These are phyloP conservation scores for Calocera cornea DNA, from an alignment of 768 basidiomycete genomes.

Conservation along the genomic window DNA sequence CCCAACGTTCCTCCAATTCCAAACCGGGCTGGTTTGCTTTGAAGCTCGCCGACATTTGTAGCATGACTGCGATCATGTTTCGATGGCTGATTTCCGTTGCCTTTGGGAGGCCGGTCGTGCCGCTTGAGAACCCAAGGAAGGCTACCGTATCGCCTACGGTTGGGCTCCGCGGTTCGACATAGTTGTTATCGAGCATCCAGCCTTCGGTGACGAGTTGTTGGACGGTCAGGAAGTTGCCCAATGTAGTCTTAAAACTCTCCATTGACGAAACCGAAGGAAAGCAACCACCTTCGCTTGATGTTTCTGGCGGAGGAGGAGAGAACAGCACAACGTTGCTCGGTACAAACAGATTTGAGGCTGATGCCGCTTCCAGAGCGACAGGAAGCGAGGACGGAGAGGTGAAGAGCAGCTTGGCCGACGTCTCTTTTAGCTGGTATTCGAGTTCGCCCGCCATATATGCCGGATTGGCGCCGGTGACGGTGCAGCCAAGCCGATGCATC, in stretches of 20 bases:
- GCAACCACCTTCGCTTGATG: conserved; percentile 18
- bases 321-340: conserved; percentile 19
- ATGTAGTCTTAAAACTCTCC: conserved; percentile 25
- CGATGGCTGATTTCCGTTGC: background rate
- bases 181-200: background rate
- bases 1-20: background rate
- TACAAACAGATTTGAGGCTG: background rate
- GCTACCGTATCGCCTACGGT: conserved; percentile 25
- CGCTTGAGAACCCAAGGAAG: conserved; percentile 9
- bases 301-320: conserved; percentile 36
- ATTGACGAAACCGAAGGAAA: background rate
- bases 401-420: conserved; percentile 25
- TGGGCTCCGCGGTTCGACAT: conserved; percentile 14
- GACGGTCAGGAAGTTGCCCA: conserved; percentile 25
- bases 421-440: conserved; percentile 38
- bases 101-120: conserved; percentile 11
- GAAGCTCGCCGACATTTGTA: background rate
- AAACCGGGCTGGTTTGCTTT: conserved; percentile 24
- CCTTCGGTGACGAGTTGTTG: background rate
- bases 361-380: background rate
- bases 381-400: background rate
- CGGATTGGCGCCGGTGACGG: conserved; percentile 36
- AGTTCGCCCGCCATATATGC: conserved; percentile 45
- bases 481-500: conserved; percentile 27
- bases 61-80: background rate